Base-by-base conservation (phyloP, 2,329 filamentous ascomycete genomes). In the Fusarium sp. region DNA sequence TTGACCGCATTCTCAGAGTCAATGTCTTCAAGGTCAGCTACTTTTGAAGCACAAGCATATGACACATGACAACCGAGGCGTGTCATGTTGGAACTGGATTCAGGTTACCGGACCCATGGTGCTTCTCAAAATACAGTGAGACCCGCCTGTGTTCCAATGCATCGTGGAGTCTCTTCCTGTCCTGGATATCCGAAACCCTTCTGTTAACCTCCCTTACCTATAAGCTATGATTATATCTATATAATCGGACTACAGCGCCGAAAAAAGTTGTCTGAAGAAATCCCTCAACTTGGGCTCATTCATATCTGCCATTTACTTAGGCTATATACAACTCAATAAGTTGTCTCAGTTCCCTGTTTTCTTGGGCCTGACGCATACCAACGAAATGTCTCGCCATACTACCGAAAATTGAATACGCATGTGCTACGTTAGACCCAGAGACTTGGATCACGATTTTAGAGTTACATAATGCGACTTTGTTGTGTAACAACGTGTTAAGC, bases 391-490 rank as follows among this genome's bases (percentile, higher is more conserved):
- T 69, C 42, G 27, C 32, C 30, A 61, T n/a, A 46, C 40, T 47
- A 60, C 32, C 34, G 20, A 56, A 25, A 42, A 57, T 42, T 67
- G 61, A 49, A 51, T 34, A 18, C 41, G 41, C 41, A 44, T 41
- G 49, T 67, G 18, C 56, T 56, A 47, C 24, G 29, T 52, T 47
- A 37, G 24, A 67, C 56, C 42, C 32, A 34, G 20, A 41, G 22
- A 27, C 56, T 37, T 42, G 44, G 37, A 62, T 53, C 52, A 55
- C 61, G 61, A 62, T 70, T 64, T 30, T 48, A 54, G 42, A 53
- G 61, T 69, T 65, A 34, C 32, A 45, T 53, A 46, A 69, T 67
- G 66, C 61, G n/a, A 67, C 66, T 57, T 46, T 52, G 25, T 51
- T 22, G 61, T 66, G 67, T 52, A 67, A 58, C 56, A 40, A 34